Evolutionary conservation across 1,284 basidiomycete species (phyloP).

Genomic region (Ceratobasidium sp.): DNA sequence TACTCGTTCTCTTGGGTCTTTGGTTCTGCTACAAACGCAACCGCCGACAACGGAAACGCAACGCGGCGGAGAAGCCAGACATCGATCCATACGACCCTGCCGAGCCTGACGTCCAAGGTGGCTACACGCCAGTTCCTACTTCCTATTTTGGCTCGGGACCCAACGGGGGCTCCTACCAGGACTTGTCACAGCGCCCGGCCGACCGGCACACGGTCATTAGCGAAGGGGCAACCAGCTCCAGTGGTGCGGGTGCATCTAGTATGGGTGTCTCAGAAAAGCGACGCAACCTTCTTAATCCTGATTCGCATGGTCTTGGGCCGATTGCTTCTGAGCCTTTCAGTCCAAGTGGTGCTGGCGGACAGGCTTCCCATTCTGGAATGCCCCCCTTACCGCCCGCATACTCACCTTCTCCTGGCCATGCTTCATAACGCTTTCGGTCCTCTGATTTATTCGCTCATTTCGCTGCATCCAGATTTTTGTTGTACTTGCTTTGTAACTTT

Average conservation of each 20-base stretch:
- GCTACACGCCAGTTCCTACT: constrained; percentile 16
- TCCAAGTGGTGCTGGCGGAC: background rate
- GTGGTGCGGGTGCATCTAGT: background rate
- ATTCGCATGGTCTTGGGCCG: background rate
- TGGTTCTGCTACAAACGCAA: constrained; percentile 32
- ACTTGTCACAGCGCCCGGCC: constrained; percentile 1
- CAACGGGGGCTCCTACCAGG: background rate
- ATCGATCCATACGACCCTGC: constrained; percentile 12
- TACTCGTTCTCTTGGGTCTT: background rate
- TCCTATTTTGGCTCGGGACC: background rate
- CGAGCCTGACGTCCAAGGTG: too few relatives aligned
- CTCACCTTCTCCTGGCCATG: background rate
- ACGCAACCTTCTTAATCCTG: constrained; percentile 11
- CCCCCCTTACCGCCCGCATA: constrained; percentile 29
- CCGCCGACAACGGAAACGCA: background rate
- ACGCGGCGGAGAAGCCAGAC: constrained; percentile 7
- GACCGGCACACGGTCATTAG: constrained; percentile 11
- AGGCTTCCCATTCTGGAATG: background rate
- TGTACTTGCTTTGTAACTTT: background rate
- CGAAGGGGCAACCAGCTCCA: background rate
- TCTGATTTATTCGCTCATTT: background rate
- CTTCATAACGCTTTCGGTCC: background rate
- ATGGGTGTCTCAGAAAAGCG: constrained; percentile 15
- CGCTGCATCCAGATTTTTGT: background rate
- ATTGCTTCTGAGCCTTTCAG: constrained; percentile 16